phyloP scores from a whole-genome alignment of 2,329 filamentous ascomycete species.

The Arthrinium puccinioides region DNA sequence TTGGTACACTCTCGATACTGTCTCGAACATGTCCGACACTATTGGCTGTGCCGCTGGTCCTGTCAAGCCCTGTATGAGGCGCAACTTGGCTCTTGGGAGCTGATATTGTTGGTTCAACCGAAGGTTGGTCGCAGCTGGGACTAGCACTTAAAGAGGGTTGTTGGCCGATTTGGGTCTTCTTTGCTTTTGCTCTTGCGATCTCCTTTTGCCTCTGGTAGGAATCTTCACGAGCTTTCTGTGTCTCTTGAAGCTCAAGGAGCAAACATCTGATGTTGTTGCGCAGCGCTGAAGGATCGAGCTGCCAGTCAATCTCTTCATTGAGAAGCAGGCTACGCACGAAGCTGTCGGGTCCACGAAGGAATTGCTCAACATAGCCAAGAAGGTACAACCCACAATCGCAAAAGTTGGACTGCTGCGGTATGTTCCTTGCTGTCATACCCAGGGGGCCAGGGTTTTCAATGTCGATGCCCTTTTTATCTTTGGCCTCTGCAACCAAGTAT shows the following conservation, averaged over 20 bases:
- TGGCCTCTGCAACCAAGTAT: constrained; percentile 70
- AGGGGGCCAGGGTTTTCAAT: constrained; percentile 15
- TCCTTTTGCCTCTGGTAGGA: too few species aligned
- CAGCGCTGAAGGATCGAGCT: constrained; percentile 51
- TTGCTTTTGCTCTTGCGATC: too few species aligned
- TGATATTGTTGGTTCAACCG: too few species aligned
- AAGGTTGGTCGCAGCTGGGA: too few species aligned
- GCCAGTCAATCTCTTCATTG: constrained; percentile 42
- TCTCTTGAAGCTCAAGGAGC: constrained; percentile 54
- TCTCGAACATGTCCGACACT: too few species aligned
- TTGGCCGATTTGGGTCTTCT: too few species aligned
- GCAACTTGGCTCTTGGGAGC: too few species aligned
- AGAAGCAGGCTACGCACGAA: constrained; percentile 63
- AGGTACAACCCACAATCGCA: constrained; percentile 88
- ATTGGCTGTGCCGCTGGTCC: too few species aligned
- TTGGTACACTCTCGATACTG: too few species aligned
- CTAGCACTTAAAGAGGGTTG: too few species aligned
- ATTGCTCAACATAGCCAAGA: constrained; percentile 75
- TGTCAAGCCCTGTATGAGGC: too few species aligned
- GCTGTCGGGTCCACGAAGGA: constrained; percentile 64
- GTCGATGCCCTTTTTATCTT: constrained; percentile 43
- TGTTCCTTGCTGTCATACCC: constrained; percentile 63
- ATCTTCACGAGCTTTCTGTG: constrained; percentile 41
- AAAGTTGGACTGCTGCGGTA: constrained; percentile 76
- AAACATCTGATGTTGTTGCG: constrained; percentile 59